Conservation (phyloP, 768 basidiomycete genomes). For the Cyclocybe aegerita region DNA sequence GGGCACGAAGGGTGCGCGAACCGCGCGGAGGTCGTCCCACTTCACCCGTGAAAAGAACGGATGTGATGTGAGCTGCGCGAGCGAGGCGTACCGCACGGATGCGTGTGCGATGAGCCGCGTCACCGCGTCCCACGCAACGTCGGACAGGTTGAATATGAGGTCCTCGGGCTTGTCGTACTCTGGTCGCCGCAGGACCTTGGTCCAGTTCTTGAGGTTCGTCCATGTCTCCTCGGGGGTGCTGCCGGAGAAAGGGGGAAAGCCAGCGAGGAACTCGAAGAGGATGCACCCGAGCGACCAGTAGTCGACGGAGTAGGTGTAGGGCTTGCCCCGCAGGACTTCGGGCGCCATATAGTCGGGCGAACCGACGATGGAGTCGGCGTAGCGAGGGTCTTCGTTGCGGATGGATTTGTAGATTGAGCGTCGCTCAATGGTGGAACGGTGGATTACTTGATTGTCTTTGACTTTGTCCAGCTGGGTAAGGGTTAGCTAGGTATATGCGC, state of each 20-base stretch:
- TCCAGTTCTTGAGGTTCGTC: slow-evolving; percentile 99
- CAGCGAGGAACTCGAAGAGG: slow-evolving; percentile 93
- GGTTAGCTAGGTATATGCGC: not conserved
- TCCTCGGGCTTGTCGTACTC: slow-evolving; percentile 97
- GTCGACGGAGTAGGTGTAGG: slow-evolving; percentile 95
- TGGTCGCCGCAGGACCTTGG: slow-evolving; percentile 85
- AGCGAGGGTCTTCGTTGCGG: slow-evolving; percentile 85
- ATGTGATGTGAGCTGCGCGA: slow-evolving; percentile 71
- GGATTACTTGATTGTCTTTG: slow-evolving; percentile 88
- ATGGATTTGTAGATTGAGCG: slow-evolving; percentile 94
- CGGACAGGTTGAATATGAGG: slow-evolving; percentile 92
- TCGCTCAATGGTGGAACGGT: slow-evolving; percentile 90
- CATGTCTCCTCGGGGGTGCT: slow-evolving; percentile 96
- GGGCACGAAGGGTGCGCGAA: slow-evolving; percentile 89
- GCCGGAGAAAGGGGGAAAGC: slow-evolving; percentile 98
- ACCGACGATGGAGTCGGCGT: slow-evolving; percentile 96
- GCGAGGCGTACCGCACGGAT: slow-evolving; percentile 72
- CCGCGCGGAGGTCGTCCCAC: slow-evolving; percentile 79
- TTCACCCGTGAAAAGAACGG: slow-evolving; percentile 78
- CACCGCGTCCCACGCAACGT: slow-evolving; percentile 93
- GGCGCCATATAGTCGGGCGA: slow-evolving; percentile 99
- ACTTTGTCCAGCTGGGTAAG: slow-evolving; percentile 83
- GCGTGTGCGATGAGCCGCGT: slow-evolving; percentile 91
- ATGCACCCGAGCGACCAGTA: slow-evolving; percentile 99
- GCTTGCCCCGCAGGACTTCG: slow-evolving; percentile 90